Base-by-base conservation (phyloP, 2,329 filamentous ascomycete species). In the Ambrosiella xylebori region DNA sequence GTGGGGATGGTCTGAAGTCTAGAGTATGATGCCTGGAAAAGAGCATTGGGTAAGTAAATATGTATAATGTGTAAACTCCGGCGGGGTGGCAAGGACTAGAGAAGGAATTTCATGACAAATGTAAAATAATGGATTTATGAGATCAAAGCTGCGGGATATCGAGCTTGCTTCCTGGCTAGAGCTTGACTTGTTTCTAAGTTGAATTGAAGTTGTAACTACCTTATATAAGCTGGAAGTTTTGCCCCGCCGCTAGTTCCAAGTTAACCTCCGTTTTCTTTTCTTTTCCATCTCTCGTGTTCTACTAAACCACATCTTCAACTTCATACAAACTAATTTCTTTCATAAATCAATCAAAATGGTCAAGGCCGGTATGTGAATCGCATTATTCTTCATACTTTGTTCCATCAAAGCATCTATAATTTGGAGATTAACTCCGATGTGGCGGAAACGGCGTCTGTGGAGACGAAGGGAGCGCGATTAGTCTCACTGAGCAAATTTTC, bases 301-400 rank as follows among this genome's bases (percentile, higher is more conserved):
- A 3, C 27, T 15, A 45, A 56, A 51, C 56, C 51, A 45, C 51
- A 40, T 51, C 36, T 60, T 51, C 40, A 38, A 7, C 19, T 15
- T 41, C 44, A 53, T 40, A 35, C 45, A 58, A 55, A 57, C 54
- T 41, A 58, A 39, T 55, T 54, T 61, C 54, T 39, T 41, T 49
- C 45, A 49, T 17, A 8, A 52, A 13, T 37, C 12, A 55, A 57
- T 61, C 60, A 63, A 63, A 63, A 63, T 63, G 61, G 61, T 63
- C 57, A 63, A 63, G 61, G 61, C 61, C 61, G 61, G 61, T 63
- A 59, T 54, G 61, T 62, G 17, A 35, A 27, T 35, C 38, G 11
- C 27, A 51, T 56, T 52, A 37, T 47, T 15, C 52, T 47, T 38
- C 13, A 15, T n/a, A 27, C 27, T 27, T 27, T 27, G 27, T 27